These are phyloP conservation scores for Trebouxia sp. DNA, from an alignment of 139 green algal genomes.

Conservation along the genomic window DNA sequence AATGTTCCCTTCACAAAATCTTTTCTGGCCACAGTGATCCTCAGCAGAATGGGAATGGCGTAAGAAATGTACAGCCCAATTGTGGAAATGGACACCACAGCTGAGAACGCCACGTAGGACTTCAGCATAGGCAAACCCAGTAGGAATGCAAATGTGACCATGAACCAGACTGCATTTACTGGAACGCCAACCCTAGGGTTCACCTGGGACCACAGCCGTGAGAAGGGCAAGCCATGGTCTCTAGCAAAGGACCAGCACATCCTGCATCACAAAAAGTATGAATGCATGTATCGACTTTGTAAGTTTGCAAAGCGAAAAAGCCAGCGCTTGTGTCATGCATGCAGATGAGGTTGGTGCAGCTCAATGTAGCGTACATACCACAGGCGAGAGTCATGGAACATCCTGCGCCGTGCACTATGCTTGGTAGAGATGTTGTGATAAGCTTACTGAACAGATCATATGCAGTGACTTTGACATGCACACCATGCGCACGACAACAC, in stretches of 20 bases:
- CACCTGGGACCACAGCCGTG: conserved; percentile 40
- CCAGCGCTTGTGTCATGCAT: not conserved
- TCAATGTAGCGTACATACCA: no score
- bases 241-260: conserved; percentile 60
- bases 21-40: conserved; percentile 37
- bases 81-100: conserved; percentile 44
- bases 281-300: no score
- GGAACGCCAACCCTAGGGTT: conserved; percentile 38
- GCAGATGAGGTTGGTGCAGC: no score
- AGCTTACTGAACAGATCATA: no score
- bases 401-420: no score
- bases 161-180: conserved; percentile 44
- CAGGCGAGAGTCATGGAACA: no score
- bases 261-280: conserved; percentile 15
- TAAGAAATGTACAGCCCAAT: conserved; percentile 60
- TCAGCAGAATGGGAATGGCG: conserved; percentile 57
- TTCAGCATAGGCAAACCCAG: conserved; percentile 44
- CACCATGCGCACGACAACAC: no score
- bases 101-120: conserved; percentile 39
- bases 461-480: no score
- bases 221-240: conserved; percentile 51
- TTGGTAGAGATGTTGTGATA: no score
- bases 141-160: conserved; percentile 45
- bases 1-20: conserved; percentile 57
- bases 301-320: no score